Evolutionary conservation across 768 basidiomycete species (phyloP).

Genomic region (Termitomyces heimii): DNA sequence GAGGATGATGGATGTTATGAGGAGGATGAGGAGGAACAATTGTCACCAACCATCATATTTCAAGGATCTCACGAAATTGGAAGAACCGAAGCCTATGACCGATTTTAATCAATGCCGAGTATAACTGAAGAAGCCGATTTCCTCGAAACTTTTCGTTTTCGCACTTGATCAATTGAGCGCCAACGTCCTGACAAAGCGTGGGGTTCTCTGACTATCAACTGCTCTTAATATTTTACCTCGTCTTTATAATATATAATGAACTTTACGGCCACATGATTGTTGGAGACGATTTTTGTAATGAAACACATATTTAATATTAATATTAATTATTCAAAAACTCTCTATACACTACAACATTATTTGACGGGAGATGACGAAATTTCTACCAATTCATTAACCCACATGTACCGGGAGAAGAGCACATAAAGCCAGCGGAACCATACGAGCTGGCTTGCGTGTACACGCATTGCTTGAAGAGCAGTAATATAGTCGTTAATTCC

Average conservation of each 20-base stretch:
- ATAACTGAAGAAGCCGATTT: no score
- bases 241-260: not conserved
- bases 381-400: conserved; percentile 82
- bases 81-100: no score
- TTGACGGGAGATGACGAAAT: conserved; percentile 18
- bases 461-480: conserved; percentile 62
- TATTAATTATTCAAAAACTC: not conserved
- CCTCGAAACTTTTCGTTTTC: no score
- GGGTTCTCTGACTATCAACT: no score
- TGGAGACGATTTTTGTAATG: not conserved
- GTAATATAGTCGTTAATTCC: conserved; percentile 47
- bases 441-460: conserved; percentile 70
- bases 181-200: no score
- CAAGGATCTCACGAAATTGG: not conserved
- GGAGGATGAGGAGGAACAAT: not conserved
- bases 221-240: not conserved
- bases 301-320: not conserved
- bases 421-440: conserved; percentile 92
- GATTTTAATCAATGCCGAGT: no score
- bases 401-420: conserved; percentile 81
- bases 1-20: not conserved
- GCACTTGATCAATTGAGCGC: no score
- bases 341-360: not conserved
- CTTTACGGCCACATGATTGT: not conserved
- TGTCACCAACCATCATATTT: not conserved